Evolutionary conservation across 805 yeast species (phyloP), one percentile per base, ranked within the genome.

Genomic region (Tetrapisispora pingtungensis): DNA sequence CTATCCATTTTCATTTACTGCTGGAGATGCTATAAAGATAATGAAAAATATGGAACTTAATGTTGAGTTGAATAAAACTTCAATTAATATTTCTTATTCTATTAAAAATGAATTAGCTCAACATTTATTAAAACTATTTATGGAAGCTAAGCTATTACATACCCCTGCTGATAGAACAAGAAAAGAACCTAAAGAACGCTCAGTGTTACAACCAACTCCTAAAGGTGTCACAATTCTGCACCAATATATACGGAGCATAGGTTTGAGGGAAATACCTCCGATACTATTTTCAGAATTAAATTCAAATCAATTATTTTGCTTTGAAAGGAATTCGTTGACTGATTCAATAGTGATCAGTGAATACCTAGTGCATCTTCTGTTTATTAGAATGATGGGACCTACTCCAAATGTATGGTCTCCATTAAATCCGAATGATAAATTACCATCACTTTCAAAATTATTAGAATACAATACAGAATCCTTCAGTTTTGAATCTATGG

Each of bases 141-240:
- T 75, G 69, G 66, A 67, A 2, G 81, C 85, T 0, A 78, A 77
- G 49, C 62, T 86, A 1, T 51, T 87, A 10, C 95, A 87, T 57
- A 74, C 77, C 13, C 95, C 95, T 0, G 74, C 76, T 3, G 88
- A 83, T 49, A 67, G 90, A 53, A 86, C 95, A 0, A 58, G 83
- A 36, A 50, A 58, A 13, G 64, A 58, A 35, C 70, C 80, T 6
- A 72, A 72, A 41, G 63, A 55, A 0, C 66, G 63, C 4, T 65
- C 69, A 0, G 47, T 68, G 2, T 57, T 86, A 26, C 97, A 90
- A 57, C 95, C 96, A 4, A 86, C 96, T 0, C 88, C 97, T 0
- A 90, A 90, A 56, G 97, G 97, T 1, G 78, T 87, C 7, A 80
- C 87, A 0, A 56, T 86, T 0, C 61, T 89, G 2, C 77, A 76